Evolutionary conservation across 2,329 filamentous ascomycete genomes (phyloP).

Genomic region (Lasiodiplodia theobromae): DNA sequence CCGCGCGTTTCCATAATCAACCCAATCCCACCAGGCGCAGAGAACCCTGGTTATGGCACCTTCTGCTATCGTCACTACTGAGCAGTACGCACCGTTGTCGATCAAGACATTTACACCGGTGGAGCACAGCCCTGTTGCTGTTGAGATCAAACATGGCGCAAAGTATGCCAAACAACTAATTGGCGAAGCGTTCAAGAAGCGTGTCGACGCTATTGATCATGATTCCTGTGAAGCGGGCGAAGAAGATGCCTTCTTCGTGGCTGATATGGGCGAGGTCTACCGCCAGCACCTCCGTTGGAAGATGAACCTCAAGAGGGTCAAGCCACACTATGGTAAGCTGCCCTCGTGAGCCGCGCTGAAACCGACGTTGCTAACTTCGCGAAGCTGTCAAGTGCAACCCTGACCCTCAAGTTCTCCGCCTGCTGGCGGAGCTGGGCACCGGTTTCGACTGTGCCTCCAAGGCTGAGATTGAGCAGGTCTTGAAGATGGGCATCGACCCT

Average conservation of each 20-base stretch:
- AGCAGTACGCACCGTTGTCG: slow-evolving; percentile 49
- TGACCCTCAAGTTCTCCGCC: slow-evolving; percentile 84
- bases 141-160: slow-evolving; percentile 53
- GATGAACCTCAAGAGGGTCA: slow-evolving; percentile 87
- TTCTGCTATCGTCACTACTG: slow-evolving; percentile 64
- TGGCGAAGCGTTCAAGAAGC: slow-evolving; percentile 83
- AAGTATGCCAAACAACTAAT: slow-evolving; percentile 78
- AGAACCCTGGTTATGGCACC: slow-evolving; percentile 71
- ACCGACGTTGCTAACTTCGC: slow-evolving; percentile 36
- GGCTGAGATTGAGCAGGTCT: slow-evolving; percentile 91
- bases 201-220: slow-evolving; percentile 82
- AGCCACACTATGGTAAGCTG: slow-evolving; percentile 88
- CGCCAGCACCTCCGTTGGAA: slow-evolving; percentile 99
- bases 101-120: slow-evolving; percentile 40
- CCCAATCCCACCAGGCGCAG: slow-evolving; percentile 39
- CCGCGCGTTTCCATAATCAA: slow-evolving; percentile 32
- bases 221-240: slow-evolving; percentile 90
- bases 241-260: slow-evolving; percentile 98
- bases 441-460: slow-evolving; percentile 99
- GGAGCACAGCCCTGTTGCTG: slow-evolving; percentile 22
- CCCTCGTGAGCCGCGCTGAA: background rate
- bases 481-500: slow-evolving; percentile 82
- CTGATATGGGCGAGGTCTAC: slow-evolving; percentile 97
- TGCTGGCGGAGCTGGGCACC: slow-evolving; percentile 86
- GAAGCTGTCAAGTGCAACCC: slow-evolving; percentile 98